Evolutionary conservation across 371 early-diverging fungal species (phyloP), one percentile per base, ranked within the genome.

Genomic region (Umbelopsis sp.): DNA sequence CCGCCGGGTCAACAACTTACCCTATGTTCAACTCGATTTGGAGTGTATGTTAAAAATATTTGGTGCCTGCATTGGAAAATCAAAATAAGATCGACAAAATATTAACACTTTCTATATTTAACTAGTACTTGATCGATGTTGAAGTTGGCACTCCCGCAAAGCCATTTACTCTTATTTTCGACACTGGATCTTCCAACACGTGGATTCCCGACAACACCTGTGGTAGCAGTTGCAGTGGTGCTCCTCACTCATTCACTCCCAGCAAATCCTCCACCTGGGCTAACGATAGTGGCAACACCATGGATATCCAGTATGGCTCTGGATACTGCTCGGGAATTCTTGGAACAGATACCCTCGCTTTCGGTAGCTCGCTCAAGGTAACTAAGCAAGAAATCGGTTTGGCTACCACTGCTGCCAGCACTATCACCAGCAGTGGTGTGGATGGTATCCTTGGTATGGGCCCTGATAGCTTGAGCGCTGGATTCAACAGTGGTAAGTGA

Each of bases 221-320:
- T 51, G 57, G 57, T 35, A 35, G 35, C n/a, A 35, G n/a, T 18
- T 57, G 57, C 32, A 8, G 16, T 18, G 57, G 57, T 35, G 57
- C 57, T 57, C 35, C 57, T 35, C 57, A 57, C 29, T 37, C 57
- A 3, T 57, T 57, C 35, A 57, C 37, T 18, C 35, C 57, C n/a
- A 57, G 35, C 7, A 11, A 37, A 1, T 57, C 57, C 6, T 57
- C 57, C 14, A 57, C 57, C 57, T 57, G 57, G 57, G 35, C 16
- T 32, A 81, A 79, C 62, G 82, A 85, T 35, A 97, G 97, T 70
- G 98, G 97, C 44, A 97, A 97, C 38, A 85, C 89, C 63, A 96
- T 97, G 80, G 86, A 89, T 41, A 95, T 96, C 67, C 92, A 87
- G 67, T 97, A 99, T 72, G 98, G 97, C 52, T 87, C 92, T 52